phyloP scores from a whole-genome alignment of 140 eudicot genomes.

The Flaveria floridana region DNA sequence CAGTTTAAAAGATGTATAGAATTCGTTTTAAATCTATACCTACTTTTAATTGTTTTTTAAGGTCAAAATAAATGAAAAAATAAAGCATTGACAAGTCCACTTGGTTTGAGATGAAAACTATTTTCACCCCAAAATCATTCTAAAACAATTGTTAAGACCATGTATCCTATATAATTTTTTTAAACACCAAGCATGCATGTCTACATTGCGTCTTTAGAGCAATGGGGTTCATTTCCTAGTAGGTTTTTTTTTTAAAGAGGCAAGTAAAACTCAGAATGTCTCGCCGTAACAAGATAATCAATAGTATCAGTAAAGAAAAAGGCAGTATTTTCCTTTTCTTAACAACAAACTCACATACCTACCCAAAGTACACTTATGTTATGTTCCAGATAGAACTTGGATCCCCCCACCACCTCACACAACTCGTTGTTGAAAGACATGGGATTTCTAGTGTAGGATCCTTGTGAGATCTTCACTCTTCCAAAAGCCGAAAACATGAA shows the following conservation, averaged over 20 bases:
- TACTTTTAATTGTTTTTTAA: background rate
- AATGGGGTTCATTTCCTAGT: background rate
- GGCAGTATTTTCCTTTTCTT: background rate
- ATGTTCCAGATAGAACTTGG: background rate
- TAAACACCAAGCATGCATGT: constrained; percentile 1
- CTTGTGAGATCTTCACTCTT: constrained; percentile 15
- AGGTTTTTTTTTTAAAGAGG: background rate
- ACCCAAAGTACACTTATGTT: constrained; percentile 1
- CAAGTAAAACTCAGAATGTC: background rate
- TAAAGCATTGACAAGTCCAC: background rate
- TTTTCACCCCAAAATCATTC: background rate
- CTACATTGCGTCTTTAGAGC: background rate
- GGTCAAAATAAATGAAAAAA: background rate
- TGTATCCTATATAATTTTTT: background rate
- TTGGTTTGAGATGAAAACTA: background rate
- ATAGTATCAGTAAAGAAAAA: background rate
- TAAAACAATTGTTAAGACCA: background rate
- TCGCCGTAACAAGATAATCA: background rate
- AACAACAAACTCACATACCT: background rate
- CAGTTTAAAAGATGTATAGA: too few relatives aligned
- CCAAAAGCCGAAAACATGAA: constrained; percentile 22
- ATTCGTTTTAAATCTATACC: background rate
- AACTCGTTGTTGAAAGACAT: constrained; percentile 24
- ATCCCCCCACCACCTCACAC: constrained; percentile 9
- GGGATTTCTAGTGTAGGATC: constrained; percentile 17